Percentiles rank a stretch among this genome's conserved stretches.
phyloP scores from a whole-genome alignment of 2,329 filamentous ascomycete genomes.

The Pseudogymnoascus sp. region DNA sequence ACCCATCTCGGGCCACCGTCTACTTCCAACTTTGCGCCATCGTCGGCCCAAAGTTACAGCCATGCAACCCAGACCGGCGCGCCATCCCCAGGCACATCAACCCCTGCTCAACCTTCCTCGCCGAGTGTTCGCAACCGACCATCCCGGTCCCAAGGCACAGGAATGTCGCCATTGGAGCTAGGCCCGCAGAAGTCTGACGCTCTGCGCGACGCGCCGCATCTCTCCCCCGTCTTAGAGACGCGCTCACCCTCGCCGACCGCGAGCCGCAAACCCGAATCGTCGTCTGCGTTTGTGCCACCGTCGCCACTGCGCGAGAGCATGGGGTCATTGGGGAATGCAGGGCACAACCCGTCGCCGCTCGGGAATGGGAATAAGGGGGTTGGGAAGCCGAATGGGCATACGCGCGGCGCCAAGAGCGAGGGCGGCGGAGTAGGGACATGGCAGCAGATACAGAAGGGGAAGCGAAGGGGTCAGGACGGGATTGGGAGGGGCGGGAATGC shows the following conservation, averaged over 20 bases:
- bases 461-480: conserved; percentile 35
- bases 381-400: conserved; percentile 45
- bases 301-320: conserved; percentile 13
- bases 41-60: not conserved
- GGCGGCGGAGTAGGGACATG: conserved; percentile 40
- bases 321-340: conserved; percentile 22
- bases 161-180: not conserved
- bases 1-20: not conserved
- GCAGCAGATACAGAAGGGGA: conserved; percentile 51
- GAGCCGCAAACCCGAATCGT: conserved; percentile 45
- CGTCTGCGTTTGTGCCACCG: conserved; percentile 19
- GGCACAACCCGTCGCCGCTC: conserved; percentile 31
- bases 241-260: conserved; percentile 63
- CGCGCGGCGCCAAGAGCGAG: conserved; percentile 48
- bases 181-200: not conserved
- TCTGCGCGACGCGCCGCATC: conserved; percentile 28
- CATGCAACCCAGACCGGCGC: not conserved
- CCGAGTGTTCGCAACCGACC: not conserved
- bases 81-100: not conserved
- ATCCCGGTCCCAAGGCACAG: not conserved
- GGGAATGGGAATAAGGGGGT: conserved; percentile 15
- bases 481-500: not conserved
- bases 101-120: not conserved
- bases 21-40: not conserved
- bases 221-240: conserved; percentile 70